Percentiles rank a stretch among this genome's conserved stretches.
These are phyloP conservation scores for Rhynchospora breviuscula DNA, from an alignment of 176 grass and related monocot species.

Conservation along the genomic window DNA sequence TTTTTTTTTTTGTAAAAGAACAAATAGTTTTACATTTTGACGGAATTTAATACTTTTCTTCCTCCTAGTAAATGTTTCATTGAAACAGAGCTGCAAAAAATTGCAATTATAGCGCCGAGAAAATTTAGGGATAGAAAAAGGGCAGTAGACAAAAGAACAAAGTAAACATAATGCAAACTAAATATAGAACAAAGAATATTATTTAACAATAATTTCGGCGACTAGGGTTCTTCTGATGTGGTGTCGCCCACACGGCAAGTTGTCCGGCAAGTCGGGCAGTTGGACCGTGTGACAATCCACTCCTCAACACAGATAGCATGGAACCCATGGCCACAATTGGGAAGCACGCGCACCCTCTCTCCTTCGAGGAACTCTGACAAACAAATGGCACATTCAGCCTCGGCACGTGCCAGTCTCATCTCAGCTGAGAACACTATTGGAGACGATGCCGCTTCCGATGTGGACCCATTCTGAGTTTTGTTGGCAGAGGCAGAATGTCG, in stretches of 20 bases:
- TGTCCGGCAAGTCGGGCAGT: constrained; percentile 59
- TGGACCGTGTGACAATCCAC: constrained; percentile 46
- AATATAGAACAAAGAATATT: neutral
- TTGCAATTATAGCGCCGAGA: neutral
- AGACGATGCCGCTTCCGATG: neutral
- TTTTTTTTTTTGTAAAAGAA: neutral
- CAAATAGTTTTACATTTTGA: neutral
- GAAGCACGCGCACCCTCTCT: constrained; percentile 43
- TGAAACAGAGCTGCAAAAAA: neutral
- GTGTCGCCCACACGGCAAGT: neutral
- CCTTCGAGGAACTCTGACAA: constrained; percentile 61
- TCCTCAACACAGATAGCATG: constrained; percentile 57
- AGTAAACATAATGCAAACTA: neutral
- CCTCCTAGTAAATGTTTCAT: neutral
- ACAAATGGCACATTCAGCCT: constrained; percentile 58
- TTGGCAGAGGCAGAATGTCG: neutral
- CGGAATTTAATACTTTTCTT: neutral
- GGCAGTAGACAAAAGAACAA: neutral
- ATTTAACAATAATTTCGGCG: neutral
- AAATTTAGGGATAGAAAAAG: neutral
- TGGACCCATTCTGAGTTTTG: constrained; percentile 13
- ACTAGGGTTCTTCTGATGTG: constrained; percentile 17
- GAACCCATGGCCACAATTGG: constrained; percentile 56
- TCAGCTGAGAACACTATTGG: constrained; percentile 21
- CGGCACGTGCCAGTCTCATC: constrained; percentile 23